A percentile compares a stretch with the other conserved stretches of the same genome.
phyloP scores from a whole-genome alignment of 163 green algal species.

The Scenedesmus sp. region DNA sequence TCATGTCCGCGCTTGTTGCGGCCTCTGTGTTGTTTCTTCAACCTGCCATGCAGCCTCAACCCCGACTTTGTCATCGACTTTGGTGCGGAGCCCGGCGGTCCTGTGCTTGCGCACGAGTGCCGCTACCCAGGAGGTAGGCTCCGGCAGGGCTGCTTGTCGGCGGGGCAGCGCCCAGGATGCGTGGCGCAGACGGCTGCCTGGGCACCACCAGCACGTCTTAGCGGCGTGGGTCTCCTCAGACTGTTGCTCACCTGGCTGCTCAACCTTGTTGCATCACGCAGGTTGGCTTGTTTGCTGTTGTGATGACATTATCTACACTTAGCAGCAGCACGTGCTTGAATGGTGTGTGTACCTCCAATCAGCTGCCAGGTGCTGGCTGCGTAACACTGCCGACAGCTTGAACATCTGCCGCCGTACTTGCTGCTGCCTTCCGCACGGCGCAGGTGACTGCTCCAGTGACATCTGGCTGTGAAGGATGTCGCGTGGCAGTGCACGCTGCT shows the following conservation, averaged over 20 bases:
- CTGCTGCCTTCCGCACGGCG: background rate
- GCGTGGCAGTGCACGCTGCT: background rate
- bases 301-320: no score
- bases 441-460: slow-evolving; percentile 83
- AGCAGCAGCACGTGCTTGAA: no score
- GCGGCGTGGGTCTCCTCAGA: no score
- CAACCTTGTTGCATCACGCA: no score
- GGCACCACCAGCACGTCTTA: no score
- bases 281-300: no score
- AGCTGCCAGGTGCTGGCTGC: background rate
- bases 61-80: slow-evolving; percentile 78
- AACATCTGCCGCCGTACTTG: background rate
- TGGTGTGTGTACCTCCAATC: no score
- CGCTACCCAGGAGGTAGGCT: slow-evolving; percentile 70
- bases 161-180: no score
- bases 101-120: slow-evolving; percentile 87
- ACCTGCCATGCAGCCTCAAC: background rate
- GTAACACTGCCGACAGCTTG: background rate
- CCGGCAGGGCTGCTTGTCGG: background rate
- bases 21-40: background rate
- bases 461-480: slow-evolving; percentile 77
- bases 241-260: no score
- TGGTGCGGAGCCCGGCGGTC: slow-evolving; percentile 83
- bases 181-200: no score
- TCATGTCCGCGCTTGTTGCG: background rate